These are phyloP conservation scores for Dentipellis fragilis DNA, from an alignment of 768 basidiomycete species.

Conservation along the genomic window DNA sequence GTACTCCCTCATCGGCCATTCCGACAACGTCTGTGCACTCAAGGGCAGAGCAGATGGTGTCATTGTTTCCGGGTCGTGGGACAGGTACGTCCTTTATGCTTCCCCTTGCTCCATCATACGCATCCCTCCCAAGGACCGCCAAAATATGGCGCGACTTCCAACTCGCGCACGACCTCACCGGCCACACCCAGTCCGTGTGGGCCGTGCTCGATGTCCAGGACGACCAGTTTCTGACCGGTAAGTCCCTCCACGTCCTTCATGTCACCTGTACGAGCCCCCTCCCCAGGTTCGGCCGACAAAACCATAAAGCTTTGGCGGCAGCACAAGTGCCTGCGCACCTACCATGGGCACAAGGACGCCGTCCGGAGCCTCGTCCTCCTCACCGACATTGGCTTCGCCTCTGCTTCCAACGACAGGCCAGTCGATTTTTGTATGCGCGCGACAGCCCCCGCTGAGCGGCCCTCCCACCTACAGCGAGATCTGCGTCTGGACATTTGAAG, in stretches of 20 bases:
- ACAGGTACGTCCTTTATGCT: conserved; percentile 51
- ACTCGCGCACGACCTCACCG: conserved; percentile 62
- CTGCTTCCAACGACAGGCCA: conserved; percentile 90
- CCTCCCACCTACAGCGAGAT: conserved; percentile 52
- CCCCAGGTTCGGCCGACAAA: conserved; percentile 84
- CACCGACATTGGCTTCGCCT: conserved; percentile 86
- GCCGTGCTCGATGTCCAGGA: conserved; percentile 76
- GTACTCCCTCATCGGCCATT: conserved; percentile 81
- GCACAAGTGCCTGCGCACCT: conserved; percentile 67
- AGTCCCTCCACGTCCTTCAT: conserved; percentile 6
- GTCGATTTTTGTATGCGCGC: conserved; percentile 10
- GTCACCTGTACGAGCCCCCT: background rate
- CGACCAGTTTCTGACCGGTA: conserved; percentile 76
- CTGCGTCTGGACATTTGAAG: conserved; percentile 82
- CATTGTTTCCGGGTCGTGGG: conserved; percentile 95
- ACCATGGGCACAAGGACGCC: conserved; percentile 81
- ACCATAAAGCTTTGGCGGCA: conserved; percentile 84
- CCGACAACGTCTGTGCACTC: conserved; percentile 82
- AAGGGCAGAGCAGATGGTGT: conserved; percentile 58
- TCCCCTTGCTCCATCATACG: background rate
- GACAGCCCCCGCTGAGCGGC: background rate
- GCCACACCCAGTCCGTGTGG: conserved; percentile 91
- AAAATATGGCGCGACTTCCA: conserved; percentile 86
- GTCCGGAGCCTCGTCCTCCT: conserved; percentile 79
- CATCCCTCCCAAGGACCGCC: conserved; percentile 54